Evolutionary conservation across 345 rosid genomes (phyloP), one percentile per base, ranked within the genome.

Genomic region (Bruguiera parviflora): DNA sequence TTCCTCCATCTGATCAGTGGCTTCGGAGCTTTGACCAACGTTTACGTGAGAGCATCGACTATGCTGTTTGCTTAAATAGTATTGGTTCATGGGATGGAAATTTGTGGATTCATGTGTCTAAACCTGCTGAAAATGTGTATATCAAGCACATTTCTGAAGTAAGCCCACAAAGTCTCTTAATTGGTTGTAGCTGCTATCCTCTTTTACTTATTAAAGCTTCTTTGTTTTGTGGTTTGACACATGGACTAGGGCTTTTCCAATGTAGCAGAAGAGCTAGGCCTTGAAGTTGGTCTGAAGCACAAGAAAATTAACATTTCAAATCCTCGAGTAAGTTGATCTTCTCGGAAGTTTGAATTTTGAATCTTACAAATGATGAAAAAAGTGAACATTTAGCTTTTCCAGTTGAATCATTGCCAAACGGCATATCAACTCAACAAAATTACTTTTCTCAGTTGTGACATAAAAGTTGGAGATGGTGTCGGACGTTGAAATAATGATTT

Each of bases 31-130:
- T 95, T 77, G 99, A 95, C 80, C 99, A 95, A 74, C 92, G 96
- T 65, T 73, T 90, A 83, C 94, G 93, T 68, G 99, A 95, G 87
- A 88, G 90, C 78, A 86, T 95, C 69, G 99, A 95, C 76, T 92
- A 92, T 84, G 99, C 99, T 66, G 85, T 95, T 73, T 95, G 99
- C 86, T 86, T 95, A 76, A 95, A 95, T 84, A 92, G 92, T 72
- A 71, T 95, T 81, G 97, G 96, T 57, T 89, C 93, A 65, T 85
- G 91, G 96, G 84, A 88, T 65, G 75, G 78, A 70, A 85, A 87
- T 71, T 79, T 94, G 59, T 82, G 82, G 84, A 63, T 91, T 69
- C 97, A 94, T 20, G 97, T 94, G 71, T 94, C 97, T 19, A 94
- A 94, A 86, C 98, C 98, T 76, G 91, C 97, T 39, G 97, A 94